Evolutionary conservation across 106 monocot genomes (phyloP).

Genomic region (Dioscorea zingiberensis): DNA sequence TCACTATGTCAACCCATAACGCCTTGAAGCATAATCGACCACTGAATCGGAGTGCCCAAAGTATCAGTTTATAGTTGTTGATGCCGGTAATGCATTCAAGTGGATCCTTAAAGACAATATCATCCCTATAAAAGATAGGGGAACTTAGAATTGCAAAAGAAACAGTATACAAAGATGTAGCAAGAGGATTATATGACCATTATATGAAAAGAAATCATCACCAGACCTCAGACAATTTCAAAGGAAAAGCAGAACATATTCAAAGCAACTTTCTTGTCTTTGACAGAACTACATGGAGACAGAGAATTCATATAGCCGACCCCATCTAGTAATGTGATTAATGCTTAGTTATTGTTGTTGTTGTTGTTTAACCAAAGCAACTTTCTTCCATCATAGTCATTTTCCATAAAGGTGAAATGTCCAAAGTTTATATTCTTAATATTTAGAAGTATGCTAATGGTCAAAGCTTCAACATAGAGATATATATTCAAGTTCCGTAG

Average conservation of each 20-base stretch:
- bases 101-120: constrained; percentile 84
- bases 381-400: background rate
- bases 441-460: too few relatives aligned
- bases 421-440: too few relatives aligned
- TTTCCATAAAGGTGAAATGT: too few relatives aligned
- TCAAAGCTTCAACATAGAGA: too few relatives aligned
- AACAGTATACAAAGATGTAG: background rate
- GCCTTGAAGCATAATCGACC: constrained; percentile 64
- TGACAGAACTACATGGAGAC: too few relatives aligned
- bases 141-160: background rate
- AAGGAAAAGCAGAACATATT: background rate
- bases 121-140: constrained; percentile 43
- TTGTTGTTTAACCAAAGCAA: too few relatives aligned
- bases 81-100: constrained; percentile 72
- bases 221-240: background rate
- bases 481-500: too few relatives aligned
- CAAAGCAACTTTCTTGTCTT: too few relatives aligned
- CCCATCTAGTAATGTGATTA: too few relatives aligned
- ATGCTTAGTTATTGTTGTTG: too few relatives aligned
- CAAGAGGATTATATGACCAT: background rate
- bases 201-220: background rate
- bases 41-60: constrained; percentile 46
- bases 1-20: constrained; percentile 57
- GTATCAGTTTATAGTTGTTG: constrained; percentile 64
- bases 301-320: too few relatives aligned